Evolutionary conservation across 148 eudicot genomes (phyloP), one percentile per base, ranked within the genome.

Genomic region (Silene uniflora): DNA sequence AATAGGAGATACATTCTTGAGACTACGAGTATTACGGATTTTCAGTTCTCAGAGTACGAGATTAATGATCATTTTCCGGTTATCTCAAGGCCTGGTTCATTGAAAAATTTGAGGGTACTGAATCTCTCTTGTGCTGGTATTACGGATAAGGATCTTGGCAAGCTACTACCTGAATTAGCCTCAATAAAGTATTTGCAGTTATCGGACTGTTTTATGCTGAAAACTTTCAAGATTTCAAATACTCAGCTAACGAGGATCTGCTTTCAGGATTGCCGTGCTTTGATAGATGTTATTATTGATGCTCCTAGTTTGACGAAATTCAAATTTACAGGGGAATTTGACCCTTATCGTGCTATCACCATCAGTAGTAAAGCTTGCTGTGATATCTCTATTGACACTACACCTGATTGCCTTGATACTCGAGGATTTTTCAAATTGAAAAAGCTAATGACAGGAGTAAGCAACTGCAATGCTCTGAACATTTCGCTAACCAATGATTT

Each of bases 131-230:
- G 0, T 2, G 8, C 32, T 74, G 11, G 19, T 46, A 25, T 62
- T 62, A 22, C 13, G 3, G 69, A 62, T 14, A 54, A 62, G 11
- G 12, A 6, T 62, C n/a, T 74, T 42, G 22, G 8, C 24, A 62
- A 62, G 24, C 52, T 62, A 62, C 58, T 74, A 21, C 39, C 76
- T 35, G 69, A 52, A n/a, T 56, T 62, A 13, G 11, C 3, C 47
- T 25, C 1, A 14, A 2, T 74, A 62, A 39, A 46, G 46, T 62
- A 16, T 16, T 0, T 74, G 69, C 13, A 6, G 16, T 42, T 44
- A 11, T 13, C 22, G 10, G 8, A 17, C 0, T 74, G 58, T 62
- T 0, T 14, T 11, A 10, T 74, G 14, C 59, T n/a, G 9, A 46
- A 7, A 14, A 62, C 17, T 10, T 13, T 74, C 5, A 35, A 55